Percentiles rank a stretch among this genome's conserved stretches.
Conservation (phyloP, 805 yeast species). For the Kregervanrija fluxuum region DNA sequence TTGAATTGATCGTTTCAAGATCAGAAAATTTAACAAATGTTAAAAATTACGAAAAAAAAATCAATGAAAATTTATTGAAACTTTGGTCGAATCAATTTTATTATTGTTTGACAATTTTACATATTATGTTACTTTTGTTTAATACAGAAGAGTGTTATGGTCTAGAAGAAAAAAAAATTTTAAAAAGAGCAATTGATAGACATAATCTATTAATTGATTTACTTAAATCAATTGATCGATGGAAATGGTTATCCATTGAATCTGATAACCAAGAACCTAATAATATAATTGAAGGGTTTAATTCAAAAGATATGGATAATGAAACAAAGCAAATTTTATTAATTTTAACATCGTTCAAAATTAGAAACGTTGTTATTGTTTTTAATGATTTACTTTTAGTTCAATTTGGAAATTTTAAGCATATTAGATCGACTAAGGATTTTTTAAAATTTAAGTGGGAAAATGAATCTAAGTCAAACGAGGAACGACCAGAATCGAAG, state of each 20-base stretch:
- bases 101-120: conserved; percentile 24
- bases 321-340: conserved; percentile 17
- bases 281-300: conserved; percentile 8
- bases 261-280: conserved; percentile 14
- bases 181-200: conserved; percentile 13
- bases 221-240: conserved; percentile 47
- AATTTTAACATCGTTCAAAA: conserved; percentile 29
- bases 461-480: neutral
- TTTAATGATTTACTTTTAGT: conserved; percentile 47
- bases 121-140: conserved; percentile 12
- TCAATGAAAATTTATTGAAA: conserved; percentile 6
- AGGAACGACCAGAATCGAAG: neutral
- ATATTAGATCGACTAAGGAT: conserved; percentile 36
- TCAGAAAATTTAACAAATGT: conserved; percentile 15
- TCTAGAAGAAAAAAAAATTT: conserved; percentile 1
- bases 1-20: conserved; percentile 5
- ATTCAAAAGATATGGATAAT: conserved; percentile 3
- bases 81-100: conserved; percentile 22
- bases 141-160: conserved; percentile 8
- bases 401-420: conserved; percentile 52
- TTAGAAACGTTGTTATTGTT: conserved; percentile 49
- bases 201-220: conserved; percentile 37
- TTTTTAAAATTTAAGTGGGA: conserved; percentile 38
- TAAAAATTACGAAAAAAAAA: conserved; percentile 12
- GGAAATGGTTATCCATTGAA: conserved; percentile 48